Conservation (phyloP, 2,329 filamentous ascomycete species). For the Microsporum canis region DNA sequence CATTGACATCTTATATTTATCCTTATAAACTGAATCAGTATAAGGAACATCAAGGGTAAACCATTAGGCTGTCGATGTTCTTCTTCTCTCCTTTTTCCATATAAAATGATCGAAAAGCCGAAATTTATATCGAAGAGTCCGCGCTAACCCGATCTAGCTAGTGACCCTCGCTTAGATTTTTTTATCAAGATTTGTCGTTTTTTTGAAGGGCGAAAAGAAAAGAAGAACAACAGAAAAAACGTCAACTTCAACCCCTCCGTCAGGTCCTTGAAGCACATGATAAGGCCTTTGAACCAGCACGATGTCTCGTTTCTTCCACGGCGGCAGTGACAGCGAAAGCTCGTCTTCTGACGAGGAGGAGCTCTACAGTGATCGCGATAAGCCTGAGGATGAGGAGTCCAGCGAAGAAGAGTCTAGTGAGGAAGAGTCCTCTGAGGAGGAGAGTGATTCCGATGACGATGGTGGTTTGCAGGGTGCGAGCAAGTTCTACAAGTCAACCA, state of each 20-base stretch:
- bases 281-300: slow-evolving; percentile 7
- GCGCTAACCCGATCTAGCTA: slow-evolving; percentile 11
- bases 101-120: neutral
- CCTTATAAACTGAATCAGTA: no score
- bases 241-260: neutral
- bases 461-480: slow-evolving; percentile 59
- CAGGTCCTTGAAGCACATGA: neutral
- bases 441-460: slow-evolving; percentile 39
- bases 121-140: neutral
- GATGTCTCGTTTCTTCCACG: slow-evolving; percentile 97
- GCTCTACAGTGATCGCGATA: slow-evolving; percentile 72
- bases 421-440: slow-evolving; percentile 48
- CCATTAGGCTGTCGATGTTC: neutral
- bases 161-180: slow-evolving; percentile 36
- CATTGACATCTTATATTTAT: no score
- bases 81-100: neutral
- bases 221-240: neutral
- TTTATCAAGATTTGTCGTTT: slow-evolving; percentile 4
- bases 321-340: slow-evolving; percentile 91
- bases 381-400: slow-evolving; percentile 42
- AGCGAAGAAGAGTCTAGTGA: slow-evolving; percentile 42
- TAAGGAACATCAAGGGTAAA: neutral
- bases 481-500: slow-evolving; percentile 60
- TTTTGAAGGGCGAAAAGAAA: neutral
- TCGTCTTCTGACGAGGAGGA: slow-evolving; percentile 90